phyloP scores from a whole-genome alignment of 179 eudicot species.

The Gypsophila paniculata region DNA sequence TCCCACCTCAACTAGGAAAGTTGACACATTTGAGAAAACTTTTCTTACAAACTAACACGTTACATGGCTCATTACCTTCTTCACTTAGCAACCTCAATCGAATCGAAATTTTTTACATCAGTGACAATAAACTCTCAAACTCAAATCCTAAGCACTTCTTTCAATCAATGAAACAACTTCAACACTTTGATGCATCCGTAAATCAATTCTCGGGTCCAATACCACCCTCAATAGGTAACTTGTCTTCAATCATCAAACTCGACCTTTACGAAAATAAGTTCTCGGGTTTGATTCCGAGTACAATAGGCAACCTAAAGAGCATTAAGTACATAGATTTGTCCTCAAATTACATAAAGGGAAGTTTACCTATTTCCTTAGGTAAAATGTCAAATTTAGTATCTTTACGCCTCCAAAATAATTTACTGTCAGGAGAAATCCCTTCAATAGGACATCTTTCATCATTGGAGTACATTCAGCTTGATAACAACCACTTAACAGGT shows the following conservation, averaged over 20 bases:
- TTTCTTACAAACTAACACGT: slow-evolving; percentile 40
- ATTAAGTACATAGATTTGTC: not conserved
- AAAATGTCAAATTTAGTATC: slow-evolving; percentile 29
- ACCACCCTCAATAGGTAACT: slow-evolving; percentile 1
- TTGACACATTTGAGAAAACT: slow-evolving; percentile 32
- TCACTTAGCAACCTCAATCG: slow-evolving; percentile 33
- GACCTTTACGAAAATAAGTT: not conserved
- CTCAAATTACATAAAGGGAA: not conserved
- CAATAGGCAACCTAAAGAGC: slow-evolving; percentile 6
- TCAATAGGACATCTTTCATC: slow-evolving; percentile 38
- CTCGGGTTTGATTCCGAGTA: not conserved
- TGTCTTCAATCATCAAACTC: not conserved
- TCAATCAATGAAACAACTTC: slow-evolving; percentile 39
- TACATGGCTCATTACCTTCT: slow-evolving; percentile 43
- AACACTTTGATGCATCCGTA: slow-evolving; percentile 34
- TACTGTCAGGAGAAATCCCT: slow-evolving; percentile 42
- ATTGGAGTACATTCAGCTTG: slow-evolving; percentile 34
- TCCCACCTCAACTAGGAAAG: slow-evolving; percentile 50
- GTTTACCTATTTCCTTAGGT: slow-evolving; percentile 46
- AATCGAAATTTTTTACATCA: slow-evolving; percentile 37
- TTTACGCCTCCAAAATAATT: slow-evolving; percentile 39
- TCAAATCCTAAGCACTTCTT: slow-evolving; percentile 36
- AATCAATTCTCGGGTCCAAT: slow-evolving; percentile 31
- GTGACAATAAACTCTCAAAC: slow-evolving; percentile 38
- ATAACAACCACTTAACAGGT: slow-evolving; percentile 43